A percentile compares a stretch with the other conserved stretches of the same genome.
These are phyloP conservation scores for Digitaria exilis DNA, from an alignment of 202 grass and related monocot genomes.

Conservation along the genomic window DNA sequence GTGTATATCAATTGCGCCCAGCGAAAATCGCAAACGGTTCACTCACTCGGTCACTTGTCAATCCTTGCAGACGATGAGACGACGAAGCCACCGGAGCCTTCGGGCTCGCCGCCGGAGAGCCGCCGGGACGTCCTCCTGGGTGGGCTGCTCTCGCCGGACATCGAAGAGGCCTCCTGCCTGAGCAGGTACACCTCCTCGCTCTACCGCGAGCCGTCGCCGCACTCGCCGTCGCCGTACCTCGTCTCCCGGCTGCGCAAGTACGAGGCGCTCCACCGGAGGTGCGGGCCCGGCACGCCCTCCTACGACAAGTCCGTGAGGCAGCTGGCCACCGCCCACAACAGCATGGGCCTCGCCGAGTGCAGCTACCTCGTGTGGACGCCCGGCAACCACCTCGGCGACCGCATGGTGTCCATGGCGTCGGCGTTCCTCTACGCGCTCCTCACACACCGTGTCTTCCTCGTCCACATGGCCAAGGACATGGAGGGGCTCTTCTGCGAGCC, in stretches of 20 bases:
- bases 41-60: background rate
- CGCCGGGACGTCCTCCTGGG: slow-evolving; percentile 52
- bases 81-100: background rate
- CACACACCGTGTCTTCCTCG: slow-evolving; percentile 62
- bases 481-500: slow-evolving; percentile 71
- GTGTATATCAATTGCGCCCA: background rate
- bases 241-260: slow-evolving; percentile 61
- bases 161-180: slow-evolving; percentile 46
- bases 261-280: slow-evolving; percentile 72
- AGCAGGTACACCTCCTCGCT: slow-evolving; percentile 56
- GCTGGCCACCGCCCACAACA: slow-evolving; percentile 43
- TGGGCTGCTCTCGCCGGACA: slow-evolving; percentile 58
- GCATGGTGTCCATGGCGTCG: slow-evolving; percentile 67
- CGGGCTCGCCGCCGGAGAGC: background rate
- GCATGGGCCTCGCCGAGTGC: slow-evolving; percentile 65
- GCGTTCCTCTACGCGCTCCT: slow-evolving; percentile 82
- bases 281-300: slow-evolving; percentile 49
- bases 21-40: too few relatives aligned
- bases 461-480: slow-evolving; percentile 54
- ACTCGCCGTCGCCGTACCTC: slow-evolving; percentile 66
- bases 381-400: slow-evolving; percentile 55
- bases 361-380: slow-evolving; percentile 72
- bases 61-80: slow-evolving; percentile 20
- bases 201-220: slow-evolving; percentile 43
- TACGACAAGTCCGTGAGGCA: slow-evolving; percentile 61